These are phyloP conservation scores for Pyrenophora seminiperda DNA, from an alignment of 2,329 filamentous ascomycete species.

Conservation along the genomic window DNA sequence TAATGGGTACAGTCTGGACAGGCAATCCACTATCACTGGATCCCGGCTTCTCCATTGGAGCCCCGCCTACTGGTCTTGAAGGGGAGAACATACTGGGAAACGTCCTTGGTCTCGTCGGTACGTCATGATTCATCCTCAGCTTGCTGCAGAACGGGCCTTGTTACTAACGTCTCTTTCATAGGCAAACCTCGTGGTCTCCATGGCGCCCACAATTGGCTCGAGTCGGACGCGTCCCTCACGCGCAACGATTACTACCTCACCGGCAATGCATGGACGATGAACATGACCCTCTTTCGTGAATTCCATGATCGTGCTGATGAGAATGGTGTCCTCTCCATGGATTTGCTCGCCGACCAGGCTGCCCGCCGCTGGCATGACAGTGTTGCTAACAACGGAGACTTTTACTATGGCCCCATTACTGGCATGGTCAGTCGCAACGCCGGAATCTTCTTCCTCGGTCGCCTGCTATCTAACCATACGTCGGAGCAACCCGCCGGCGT, in stretches of 20 bases:
- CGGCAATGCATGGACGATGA: conserved; percentile 49
- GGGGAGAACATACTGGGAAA: conserved; percentile 50
- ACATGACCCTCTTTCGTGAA: conserved; percentile 52
- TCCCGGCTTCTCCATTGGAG: conserved; percentile 59
- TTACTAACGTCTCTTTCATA: conserved; percentile 33
- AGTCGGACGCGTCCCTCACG: conserved; percentile 49
- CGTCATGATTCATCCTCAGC: conserved; percentile 33
- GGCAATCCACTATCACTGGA: conserved; percentile 58
- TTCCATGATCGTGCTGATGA: conserved; percentile 45
- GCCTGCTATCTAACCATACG: conserved; percentile 43
- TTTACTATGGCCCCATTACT: conserved; percentile 61
- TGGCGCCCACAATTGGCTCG: conserved; percentile 55
- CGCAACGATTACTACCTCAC: conserved; percentile 52
- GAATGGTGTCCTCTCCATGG: conserved; percentile 22
- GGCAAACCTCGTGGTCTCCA: conserved; percentile 50
- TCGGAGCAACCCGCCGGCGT: conserved; percentile 20
- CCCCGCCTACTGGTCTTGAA: conserved; percentile 35
- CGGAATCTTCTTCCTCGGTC: conserved; percentile 35
- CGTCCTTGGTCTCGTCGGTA: conserved; percentile 50
- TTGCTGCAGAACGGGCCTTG: too few species aligned
- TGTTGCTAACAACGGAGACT: conserved; percentile 58
- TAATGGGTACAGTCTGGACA: conserved; percentile 55
- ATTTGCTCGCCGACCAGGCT: conserved; percentile 31
- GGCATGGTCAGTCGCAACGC: conserved; percentile 58
- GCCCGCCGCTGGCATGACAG: conserved; percentile 54